Percentiles rank a stretch among this genome's conserved stretches.
Evolutionary conservation across 148 eudicot genomes (phyloP).

Genomic region (Dianthus caryophyllus): DNA sequence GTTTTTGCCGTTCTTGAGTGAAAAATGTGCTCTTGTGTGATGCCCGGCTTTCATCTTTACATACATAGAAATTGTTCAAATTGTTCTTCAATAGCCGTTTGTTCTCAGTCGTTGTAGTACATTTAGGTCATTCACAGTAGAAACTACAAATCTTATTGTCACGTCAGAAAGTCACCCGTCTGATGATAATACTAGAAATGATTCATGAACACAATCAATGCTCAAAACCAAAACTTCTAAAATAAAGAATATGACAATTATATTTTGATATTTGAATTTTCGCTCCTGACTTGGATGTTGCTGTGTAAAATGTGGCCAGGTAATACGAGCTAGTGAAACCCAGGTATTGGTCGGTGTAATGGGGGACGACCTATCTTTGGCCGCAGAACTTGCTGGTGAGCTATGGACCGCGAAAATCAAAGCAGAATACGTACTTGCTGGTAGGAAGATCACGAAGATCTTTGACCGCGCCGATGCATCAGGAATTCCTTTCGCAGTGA

Average conservation of each 20-base stretch:
- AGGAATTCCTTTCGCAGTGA: slow-evolving; percentile 69
- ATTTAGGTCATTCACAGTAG: not conserved
- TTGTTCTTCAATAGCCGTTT: not conserved
- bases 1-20: not conserved
- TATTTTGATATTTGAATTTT: too few species aligned
- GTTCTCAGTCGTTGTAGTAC: not conserved
- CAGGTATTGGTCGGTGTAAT: slow-evolving; percentile 76
- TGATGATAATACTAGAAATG: not conserved
- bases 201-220: too few species aligned
- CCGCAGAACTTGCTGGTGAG: slow-evolving; percentile 59
- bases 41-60: not conserved
- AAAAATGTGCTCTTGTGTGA: not conserved
- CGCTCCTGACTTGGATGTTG: slow-evolving; percentile 13
- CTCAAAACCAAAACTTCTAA: not conserved
- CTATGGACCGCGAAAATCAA: slow-evolving; percentile 70
- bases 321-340: slow-evolving; percentile 75
- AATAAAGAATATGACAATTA: not conserved
- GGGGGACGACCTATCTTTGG: slow-evolving; percentile 60
- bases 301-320: slow-evolving; percentile 36
- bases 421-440: slow-evolving; percentile 50
- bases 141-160: not conserved
- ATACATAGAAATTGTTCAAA: not conserved
- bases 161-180: not conserved
- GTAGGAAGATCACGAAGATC: slow-evolving; percentile 68
- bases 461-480: slow-evolving; percentile 64